Evolutionary conservation across 2,329 filamentous ascomycete species (phyloP).

Genomic region (Talaromyces sp.): DNA sequence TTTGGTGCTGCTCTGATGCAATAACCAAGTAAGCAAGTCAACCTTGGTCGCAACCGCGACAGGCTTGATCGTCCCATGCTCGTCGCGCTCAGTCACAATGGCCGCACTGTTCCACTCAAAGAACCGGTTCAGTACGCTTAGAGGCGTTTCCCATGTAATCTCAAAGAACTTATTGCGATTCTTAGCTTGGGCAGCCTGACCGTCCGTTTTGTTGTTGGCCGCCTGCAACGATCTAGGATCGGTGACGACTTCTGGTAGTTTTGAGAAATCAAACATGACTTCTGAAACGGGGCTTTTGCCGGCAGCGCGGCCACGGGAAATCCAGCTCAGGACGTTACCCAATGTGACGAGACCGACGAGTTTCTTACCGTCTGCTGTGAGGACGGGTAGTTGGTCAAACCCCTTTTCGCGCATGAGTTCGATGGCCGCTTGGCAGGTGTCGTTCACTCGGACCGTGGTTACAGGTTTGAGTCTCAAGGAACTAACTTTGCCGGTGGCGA

Average conservation of each 20-base stretch:
- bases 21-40: conserved; percentile 87
- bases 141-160: conserved; percentile 84
- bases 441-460: conserved; percentile 70
- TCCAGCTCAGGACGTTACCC: conserved; percentile 87
- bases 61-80: conserved; percentile 64
- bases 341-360: conserved; percentile 92
- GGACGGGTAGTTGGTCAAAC: conserved; percentile 94
- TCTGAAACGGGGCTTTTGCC: conserved; percentile 70
- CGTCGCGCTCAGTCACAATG: conserved; percentile 76
- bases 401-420: conserved; percentile 98
- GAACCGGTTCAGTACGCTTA: conserved; percentile 81
- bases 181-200: conserved; percentile 31
- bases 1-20: conserved; percentile 37
- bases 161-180: conserved; percentile 68
- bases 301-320: conserved; percentile 76
- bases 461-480: conserved; percentile 88
- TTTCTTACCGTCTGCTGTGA: conserved; percentile 62
- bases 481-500: conserved; percentile 72
- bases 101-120: conserved; percentile 98
- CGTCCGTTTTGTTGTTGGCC: conserved; percentile 15
- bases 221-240: conserved; percentile 58
- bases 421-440: conserved; percentile 78
- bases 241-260: conserved; percentile 84
- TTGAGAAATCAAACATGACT: conserved; percentile 96
- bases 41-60: conserved; percentile 94